These are phyloP conservation scores for Amniculicola lignicola DNA, from an alignment of 495 filamentous ascomycete genomes.

Conservation along the genomic window DNA sequence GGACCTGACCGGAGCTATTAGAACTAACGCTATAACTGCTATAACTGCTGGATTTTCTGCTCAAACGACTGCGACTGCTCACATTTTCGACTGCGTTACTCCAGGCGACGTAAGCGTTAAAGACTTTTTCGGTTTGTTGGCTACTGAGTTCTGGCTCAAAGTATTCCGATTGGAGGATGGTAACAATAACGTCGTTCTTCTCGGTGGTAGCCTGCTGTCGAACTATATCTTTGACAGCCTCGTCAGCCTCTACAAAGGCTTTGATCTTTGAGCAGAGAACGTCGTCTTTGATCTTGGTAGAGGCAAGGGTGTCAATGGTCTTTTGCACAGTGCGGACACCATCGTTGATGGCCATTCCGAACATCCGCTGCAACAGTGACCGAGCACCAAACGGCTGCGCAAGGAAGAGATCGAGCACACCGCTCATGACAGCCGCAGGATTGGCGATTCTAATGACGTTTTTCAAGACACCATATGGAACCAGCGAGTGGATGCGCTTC, in stretches of 20 bases:
- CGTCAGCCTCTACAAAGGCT: slow-evolving; percentile 68
- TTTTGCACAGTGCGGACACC: slow-evolving; percentile 81
- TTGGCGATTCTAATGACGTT: slow-evolving; percentile 96
- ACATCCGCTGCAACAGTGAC: slow-evolving; percentile 87
- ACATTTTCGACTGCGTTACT: slow-evolving; percentile 89
- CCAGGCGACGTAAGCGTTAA: slow-evolving; percentile 96
- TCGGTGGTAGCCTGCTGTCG: slow-evolving; percentile 67
- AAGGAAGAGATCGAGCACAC: slow-evolving; percentile 88
- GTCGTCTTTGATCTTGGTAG: slow-evolving; percentile 68
- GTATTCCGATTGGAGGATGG: slow-evolving; percentile 71
- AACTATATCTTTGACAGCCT: slow-evolving; percentile 68
- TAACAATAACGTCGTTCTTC: slow-evolving; percentile 76
- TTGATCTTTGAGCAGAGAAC: slow-evolving; percentile 81
- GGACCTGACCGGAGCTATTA: slow-evolving; percentile 30
- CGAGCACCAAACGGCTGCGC: slow-evolving; percentile 90
- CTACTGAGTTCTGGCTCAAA: slow-evolving; percentile 64
- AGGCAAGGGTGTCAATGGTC: slow-evolving; percentile 70
- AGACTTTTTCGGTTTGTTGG: slow-evolving; percentile 75
- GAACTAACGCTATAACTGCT: slow-evolving; percentile 25
- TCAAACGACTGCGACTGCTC: slow-evolving; percentile 11
- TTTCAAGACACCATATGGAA: slow-evolving; percentile 90
- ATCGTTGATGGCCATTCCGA: slow-evolving; percentile 85
- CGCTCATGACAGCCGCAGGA: slow-evolving; percentile 90
- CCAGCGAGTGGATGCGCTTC: slow-evolving; percentile 86
- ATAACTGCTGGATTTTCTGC: slow-evolving; percentile 20